These are phyloP conservation scores for Chrysopogon serrulatus DNA, from an alignment of 176 grass and related monocot species.

Conservation along the genomic window DNA sequence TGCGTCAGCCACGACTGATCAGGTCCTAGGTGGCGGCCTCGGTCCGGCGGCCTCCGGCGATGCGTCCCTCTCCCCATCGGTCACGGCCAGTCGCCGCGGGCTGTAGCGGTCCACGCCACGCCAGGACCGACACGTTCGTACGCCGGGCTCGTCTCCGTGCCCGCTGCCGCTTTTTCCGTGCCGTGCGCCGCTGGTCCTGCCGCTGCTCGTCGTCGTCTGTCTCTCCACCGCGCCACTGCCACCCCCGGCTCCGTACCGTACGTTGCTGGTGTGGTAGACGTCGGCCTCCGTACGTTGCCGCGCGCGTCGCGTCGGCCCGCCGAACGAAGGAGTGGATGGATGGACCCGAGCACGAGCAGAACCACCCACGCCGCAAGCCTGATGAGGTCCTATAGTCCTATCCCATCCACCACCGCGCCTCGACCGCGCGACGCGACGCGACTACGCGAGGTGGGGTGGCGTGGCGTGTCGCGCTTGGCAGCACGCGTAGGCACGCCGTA, in stretches of 20 bases:
- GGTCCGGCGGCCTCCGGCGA: too few relatives aligned
- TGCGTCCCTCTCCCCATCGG: neutral
- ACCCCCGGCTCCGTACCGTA: neutral
- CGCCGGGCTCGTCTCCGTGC: too few relatives aligned
- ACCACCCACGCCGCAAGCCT: neutral
- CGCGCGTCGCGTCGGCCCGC: neutral
- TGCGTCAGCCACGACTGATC: neutral
- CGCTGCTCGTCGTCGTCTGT: neutral
- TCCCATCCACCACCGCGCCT: neutral
- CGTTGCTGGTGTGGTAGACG: too few relatives aligned
- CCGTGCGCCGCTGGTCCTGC: neutral
- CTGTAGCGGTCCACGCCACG: neutral
- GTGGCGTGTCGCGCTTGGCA: conserved; percentile 7
- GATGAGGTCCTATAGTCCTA: neutral
- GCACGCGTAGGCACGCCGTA: conserved; percentile 12
- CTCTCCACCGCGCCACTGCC: neutral
- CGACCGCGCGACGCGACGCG: neutral
- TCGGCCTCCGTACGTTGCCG: neutral
- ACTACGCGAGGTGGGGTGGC: neutral
- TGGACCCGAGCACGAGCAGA: neutral
- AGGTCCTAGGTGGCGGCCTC: too few relatives aligned
- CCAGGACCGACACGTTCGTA: neutral
- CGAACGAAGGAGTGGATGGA: too few relatives aligned
- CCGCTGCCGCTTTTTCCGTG: neutral
- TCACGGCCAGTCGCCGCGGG: neutral